Evolutionary conservation across 1,284 basidiomycete genomes (phyloP).

Genomic region (Sporisorium exsertum): DNA sequence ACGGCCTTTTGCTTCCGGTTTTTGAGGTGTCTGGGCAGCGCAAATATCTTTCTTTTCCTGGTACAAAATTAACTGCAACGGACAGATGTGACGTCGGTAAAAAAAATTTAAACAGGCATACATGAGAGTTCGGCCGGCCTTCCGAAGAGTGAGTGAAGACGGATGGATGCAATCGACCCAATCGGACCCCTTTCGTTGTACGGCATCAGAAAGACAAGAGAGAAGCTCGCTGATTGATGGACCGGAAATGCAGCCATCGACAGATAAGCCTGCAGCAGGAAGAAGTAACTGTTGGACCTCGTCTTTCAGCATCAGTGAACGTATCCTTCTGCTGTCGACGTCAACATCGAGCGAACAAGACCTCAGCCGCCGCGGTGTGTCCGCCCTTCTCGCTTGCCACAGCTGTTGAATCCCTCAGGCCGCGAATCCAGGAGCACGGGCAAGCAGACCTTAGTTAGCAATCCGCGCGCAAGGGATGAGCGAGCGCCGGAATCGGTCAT

Average conservation of each 20-base stretch:
- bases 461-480: no score
- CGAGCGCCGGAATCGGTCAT: no score
- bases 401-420: no score
- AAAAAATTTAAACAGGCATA: no score
- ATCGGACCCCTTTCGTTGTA: background rate
- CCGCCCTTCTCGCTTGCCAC: no score
- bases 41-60: background rate
- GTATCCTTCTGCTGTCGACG: no score
- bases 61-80: background rate
- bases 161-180: background rate
- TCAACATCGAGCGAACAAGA: no score
- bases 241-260: background rate
- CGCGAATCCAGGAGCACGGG: no score
- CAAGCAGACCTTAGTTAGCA: no score
- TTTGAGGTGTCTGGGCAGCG: no score
- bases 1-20: slow-evolving; percentile 7
- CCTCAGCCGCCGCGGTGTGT: no score
- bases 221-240: background rate
- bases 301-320: no score
- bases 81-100: background rate
- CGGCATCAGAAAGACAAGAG: background rate
- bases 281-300: background rate
- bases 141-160: background rate
- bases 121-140: slow-evolving; percentile 13
- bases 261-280: background rate